Base-by-base conservation (phyloP, 331 rosid species). In the Malus hybrid region DNA sequence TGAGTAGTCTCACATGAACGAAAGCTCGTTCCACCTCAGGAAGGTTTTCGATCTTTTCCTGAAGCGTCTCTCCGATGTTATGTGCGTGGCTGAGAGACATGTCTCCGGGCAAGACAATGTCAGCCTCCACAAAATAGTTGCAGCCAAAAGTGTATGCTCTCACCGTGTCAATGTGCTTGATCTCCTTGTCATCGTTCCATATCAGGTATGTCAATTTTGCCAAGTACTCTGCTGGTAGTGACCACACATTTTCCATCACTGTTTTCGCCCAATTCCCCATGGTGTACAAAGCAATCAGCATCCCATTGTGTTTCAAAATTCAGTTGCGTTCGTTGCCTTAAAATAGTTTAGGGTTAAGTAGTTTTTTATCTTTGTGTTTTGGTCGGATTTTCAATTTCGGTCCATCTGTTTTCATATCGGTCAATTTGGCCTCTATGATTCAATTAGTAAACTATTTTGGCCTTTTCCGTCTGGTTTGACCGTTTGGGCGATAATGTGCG, bases 11-110 rank as follows among this genome's bases (percentile, higher is more conserved):
- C 93, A 92, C 88, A 74, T 94, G 99, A 74, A 94, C 96, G 71
- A 94, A 94, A 3, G 99, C 99, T 80, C 99, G 79, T 31, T 94
- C 97, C 67, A 94, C 87, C 75, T 88, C 90, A 1, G 93, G 91
- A 20, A 94, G 79, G n/a, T 62, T 84, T 73, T 94, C 93, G 48
- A 94, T 90, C 89, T 94, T 94, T n/a, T 91, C 88, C 69, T 94
- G 96, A 63, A 94, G 97, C 42, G 93, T 72, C 79, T 94, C 97
- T 27, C 97, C 99, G 44, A 94, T 91, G 52, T 88, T 84, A 75
- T 94, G 97, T 9, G 99, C 97, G 52, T 83, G 82, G 59, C 54
- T 65, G 2, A 94, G 93, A 61, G 87, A 72, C 88, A 86, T 94
- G 18, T 85, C 82, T 28, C 82, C 83, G 0, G 97, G 83, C 1